Conservation (phyloP, 768 basidiomycete species). For the Mycena galopus region DNA sequence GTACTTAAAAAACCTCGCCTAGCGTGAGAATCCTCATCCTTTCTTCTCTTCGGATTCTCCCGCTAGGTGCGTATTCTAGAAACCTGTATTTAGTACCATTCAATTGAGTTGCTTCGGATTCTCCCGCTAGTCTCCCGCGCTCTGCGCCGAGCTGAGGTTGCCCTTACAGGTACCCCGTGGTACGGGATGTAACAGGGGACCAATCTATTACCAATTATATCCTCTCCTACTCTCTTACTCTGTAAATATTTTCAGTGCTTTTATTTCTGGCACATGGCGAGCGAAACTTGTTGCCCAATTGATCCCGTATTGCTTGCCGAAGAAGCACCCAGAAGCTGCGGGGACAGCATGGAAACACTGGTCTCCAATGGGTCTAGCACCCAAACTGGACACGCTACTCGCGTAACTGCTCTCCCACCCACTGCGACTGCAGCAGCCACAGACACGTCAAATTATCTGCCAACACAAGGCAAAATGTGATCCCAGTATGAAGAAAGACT, state of each 20-base stretch:
- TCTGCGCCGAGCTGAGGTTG: too few relatives aligned
- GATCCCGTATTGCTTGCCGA: neutral
- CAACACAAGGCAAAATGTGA: neutral
- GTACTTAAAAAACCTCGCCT: too few relatives aligned
- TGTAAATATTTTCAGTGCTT: neutral
- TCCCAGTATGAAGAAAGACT: neutral
- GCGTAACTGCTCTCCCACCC: neutral
- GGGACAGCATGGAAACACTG: neutral
- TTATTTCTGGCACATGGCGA: neutral
- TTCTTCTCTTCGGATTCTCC: too few relatives aligned
- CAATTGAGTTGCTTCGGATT: too few relatives aligned
- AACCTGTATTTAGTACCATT: too few relatives aligned
- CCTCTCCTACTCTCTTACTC: neutral
- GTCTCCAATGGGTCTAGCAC: neutral
- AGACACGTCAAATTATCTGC: neutral
- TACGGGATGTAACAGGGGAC: too few relatives aligned
- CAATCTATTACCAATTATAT: too few relatives aligned
- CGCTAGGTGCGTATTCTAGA: too few relatives aligned
- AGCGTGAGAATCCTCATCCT: too few relatives aligned
- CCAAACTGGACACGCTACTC: neutral
- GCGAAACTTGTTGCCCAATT: neutral
- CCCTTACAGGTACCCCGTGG: too few relatives aligned
- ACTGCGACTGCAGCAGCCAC: neutral
- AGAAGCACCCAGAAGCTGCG: neutral
- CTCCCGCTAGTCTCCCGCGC: too few relatives aligned